Percentiles rank a stretch among this genome's conserved stretches.
These are phyloP conservation scores for Pseudogymnoascus sp. DNA, from an alignment of 2,329 filamentous ascomycete genomes.

Conservation along the genomic window DNA sequence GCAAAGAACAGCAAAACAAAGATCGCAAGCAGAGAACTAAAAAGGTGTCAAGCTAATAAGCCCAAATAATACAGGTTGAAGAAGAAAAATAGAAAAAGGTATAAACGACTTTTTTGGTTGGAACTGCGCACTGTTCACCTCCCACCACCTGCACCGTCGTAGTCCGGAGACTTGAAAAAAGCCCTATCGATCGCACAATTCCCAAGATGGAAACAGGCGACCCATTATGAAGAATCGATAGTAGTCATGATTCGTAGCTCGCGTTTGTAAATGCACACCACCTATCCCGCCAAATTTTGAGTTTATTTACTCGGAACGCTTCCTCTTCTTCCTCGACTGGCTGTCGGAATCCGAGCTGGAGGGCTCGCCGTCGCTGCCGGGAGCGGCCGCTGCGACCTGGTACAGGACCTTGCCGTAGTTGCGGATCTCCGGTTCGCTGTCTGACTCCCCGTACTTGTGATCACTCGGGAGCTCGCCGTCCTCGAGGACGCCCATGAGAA, in stretches of 20 bases:
- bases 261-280: slow-evolving; percentile 11
- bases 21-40: not conserved
- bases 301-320: slow-evolving; percentile 54
- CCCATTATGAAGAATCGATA: slow-evolving; percentile 22
- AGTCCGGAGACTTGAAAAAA: slow-evolving; percentile 19
- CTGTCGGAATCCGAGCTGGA: slow-evolving; percentile 44
- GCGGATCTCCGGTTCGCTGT: slow-evolving; percentile 51
- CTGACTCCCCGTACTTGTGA: slow-evolving; percentile 31
- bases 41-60: not conserved
- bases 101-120: slow-evolving; percentile 24
- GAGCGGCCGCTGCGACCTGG: slow-evolving; percentile 66
- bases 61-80: slow-evolving; percentile 24
- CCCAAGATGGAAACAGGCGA: slow-evolving; percentile 17
- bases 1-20: slow-evolving; percentile 21
- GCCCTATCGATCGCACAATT: slow-evolving; percentile 21
- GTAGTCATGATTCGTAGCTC: slow-evolving; percentile 21
- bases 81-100: slow-evolving; percentile 13
- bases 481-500: slow-evolving; percentile 83
- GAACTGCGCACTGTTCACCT: slow-evolving; percentile 16
- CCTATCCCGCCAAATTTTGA: not conserved
- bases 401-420: slow-evolving; percentile 71
- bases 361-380: slow-evolving; percentile 53
- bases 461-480: slow-evolving; percentile 49
- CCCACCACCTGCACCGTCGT: slow-evolving; percentile 25
- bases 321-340: slow-evolving; percentile 65